These are phyloP conservation scores for Leccinum barrowsii DNA, from an alignment of 768 basidiomycete species.

Conservation along the genomic window DNA sequence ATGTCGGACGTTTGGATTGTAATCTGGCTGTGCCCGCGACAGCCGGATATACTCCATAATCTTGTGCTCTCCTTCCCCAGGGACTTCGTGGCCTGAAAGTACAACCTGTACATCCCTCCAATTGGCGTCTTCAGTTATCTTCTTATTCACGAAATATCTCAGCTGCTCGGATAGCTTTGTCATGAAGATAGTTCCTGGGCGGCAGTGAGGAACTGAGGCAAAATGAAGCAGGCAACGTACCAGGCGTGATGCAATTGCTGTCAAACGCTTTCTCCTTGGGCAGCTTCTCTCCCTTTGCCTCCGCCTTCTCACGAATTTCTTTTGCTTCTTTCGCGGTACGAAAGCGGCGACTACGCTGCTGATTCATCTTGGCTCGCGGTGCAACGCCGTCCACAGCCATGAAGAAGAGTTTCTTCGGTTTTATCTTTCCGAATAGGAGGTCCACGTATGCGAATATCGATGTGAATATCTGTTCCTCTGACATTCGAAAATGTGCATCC, in stretches of 20 bases:
- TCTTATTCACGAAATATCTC: slow-evolving; percentile 96
- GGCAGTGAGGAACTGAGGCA: background rate
- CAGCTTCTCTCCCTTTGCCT: slow-evolving; percentile 83
- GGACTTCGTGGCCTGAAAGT: slow-evolving; percentile 95
- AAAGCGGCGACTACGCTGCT: slow-evolving; percentile 92
- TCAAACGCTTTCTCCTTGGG: slow-evolving; percentile 96
- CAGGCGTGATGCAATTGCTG: slow-evolving; percentile 98
- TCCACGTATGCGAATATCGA: slow-evolving; percentile 97
- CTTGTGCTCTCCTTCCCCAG: slow-evolving; percentile 99
- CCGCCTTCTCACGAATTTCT: slow-evolving; percentile 83
- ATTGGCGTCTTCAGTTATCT: slow-evolving; percentile 94
- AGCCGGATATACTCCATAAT: slow-evolving; percentile 99
- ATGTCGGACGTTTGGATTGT: slow-evolving; percentile 95
- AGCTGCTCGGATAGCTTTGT: slow-evolving; percentile 85
- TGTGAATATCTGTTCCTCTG: slow-evolving; percentile 97
- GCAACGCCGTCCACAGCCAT: slow-evolving; percentile 99
- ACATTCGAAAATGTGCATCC: slow-evolving; percentile 91
- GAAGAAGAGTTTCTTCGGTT: slow-evolving; percentile 96
- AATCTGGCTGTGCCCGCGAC: slow-evolving; percentile 90
- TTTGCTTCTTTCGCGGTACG: slow-evolving; percentile 90
- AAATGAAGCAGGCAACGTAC: slow-evolving; percentile 40
- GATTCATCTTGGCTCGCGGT: slow-evolving; percentile 98
- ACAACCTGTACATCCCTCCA: slow-evolving; percentile 93
- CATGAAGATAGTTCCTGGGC: slow-evolving; percentile 91
- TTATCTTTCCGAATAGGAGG: slow-evolving; percentile 94